Evolutionary conservation across 140 eudicot genomes (phyloP).

Genomic region (Anethum foeniculum): DNA sequence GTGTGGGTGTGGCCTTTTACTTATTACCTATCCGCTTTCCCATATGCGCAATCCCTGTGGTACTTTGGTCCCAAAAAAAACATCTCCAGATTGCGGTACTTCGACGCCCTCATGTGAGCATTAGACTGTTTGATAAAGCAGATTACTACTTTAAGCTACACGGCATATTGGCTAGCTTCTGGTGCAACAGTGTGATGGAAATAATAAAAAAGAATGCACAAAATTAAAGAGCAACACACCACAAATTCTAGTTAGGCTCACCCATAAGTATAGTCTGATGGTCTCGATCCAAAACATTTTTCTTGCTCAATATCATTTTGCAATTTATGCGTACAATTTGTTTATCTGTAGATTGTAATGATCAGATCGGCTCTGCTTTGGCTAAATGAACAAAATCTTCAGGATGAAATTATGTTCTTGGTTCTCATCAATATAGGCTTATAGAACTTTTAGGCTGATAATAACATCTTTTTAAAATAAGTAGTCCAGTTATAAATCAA

Average conservation of each 20-base stretch:
- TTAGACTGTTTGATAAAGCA: not conserved
- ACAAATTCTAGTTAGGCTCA: not conserved
- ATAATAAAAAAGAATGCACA: not conserved
- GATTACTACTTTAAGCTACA: not conserved
- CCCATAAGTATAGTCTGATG: not conserved
- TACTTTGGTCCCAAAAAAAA: not conserved
- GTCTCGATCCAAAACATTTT: not conserved
- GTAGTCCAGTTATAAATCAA: not conserved
- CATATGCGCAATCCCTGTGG: not conserved
- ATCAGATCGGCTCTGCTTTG: not conserved
- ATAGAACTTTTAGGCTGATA: not conserved
- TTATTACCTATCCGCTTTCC: not conserved
- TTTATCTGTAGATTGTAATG: not conserved
- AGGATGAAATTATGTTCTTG: not conserved
- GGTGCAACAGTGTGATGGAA: not conserved
- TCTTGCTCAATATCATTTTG: not conserved
- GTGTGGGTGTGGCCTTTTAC: not conserved
- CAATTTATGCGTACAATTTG: not conserved
- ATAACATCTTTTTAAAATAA: not conserved
- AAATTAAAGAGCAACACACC: not conserved
- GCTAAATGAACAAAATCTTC: not conserved
- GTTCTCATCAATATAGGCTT: not conserved
- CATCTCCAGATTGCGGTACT: not conserved
- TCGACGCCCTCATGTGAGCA: not conserved
- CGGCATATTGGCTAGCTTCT: not conserved